Percentiles rank a stretch among this genome's conserved stretches.
Evolutionary conservation across 441 rosid species (phyloP).

Genomic region (Pelargonium myrrhifolium): DNA sequence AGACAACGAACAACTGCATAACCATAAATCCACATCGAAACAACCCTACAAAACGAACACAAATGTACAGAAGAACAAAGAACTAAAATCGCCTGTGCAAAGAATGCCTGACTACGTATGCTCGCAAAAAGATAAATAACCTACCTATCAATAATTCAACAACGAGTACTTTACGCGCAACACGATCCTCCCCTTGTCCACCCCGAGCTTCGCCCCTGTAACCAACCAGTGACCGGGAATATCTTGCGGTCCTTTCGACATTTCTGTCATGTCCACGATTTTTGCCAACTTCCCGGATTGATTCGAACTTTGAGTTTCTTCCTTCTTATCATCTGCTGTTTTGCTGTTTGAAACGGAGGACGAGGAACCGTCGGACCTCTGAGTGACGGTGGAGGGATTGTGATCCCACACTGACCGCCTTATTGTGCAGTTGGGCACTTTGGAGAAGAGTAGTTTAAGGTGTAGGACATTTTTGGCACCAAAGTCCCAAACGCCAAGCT

Average conservation of each 20-base stretch:
- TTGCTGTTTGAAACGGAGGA: conserved; percentile 44
- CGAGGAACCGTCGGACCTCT: conserved; percentile 39
- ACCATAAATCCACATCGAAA: too few relatives aligned
- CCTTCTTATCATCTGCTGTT: conserved; percentile 39
- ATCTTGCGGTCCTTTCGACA: conserved; percentile 66
- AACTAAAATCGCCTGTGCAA: conserved; percentile 45
- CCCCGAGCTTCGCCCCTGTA: conserved; percentile 73
- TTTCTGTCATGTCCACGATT: conserved; percentile 56
- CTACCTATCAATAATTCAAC: conserved; percentile 42
- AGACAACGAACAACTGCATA: too few relatives aligned
- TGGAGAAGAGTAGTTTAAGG: conserved; percentile 63
- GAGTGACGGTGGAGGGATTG: conserved; percentile 38
- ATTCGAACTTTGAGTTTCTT: conserved; percentile 29
- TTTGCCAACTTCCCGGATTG: conserved; percentile 49
- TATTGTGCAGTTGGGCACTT: conserved; percentile 70
- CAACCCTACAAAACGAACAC: conserved; percentile 17
- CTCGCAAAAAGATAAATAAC: conserved; percentile 17
- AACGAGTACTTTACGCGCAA: conserved; percentile 69
- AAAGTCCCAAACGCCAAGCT: conserved; percentile 68
- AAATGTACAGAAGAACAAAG: conserved; percentile 43
- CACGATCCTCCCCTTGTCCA: conserved; percentile 63
- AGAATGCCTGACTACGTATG: conserved; percentile 45
- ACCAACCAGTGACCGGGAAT: conserved; percentile 76
- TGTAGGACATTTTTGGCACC: conserved; percentile 64
- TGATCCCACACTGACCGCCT: conserved; percentile 82